Evolutionary conservation across 257 asterid genomes (phyloP).

Genomic region (Primulina huaijiensis): DNA sequence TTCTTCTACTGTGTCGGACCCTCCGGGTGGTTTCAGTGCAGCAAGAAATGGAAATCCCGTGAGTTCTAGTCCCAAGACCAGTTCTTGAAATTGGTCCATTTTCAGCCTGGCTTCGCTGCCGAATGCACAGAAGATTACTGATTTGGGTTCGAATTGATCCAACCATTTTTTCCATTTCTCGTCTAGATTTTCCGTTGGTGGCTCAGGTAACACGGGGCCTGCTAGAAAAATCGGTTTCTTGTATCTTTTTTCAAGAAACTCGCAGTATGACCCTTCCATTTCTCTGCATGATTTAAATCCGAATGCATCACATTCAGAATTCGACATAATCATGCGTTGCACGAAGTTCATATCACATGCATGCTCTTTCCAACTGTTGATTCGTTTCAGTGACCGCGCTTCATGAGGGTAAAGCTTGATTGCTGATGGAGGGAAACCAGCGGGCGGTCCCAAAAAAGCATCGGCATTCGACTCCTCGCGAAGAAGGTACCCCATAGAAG

Average conservation of each 20-base stretch:
- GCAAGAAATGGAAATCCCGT: slow-evolving; percentile 34
- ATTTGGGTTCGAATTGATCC: slow-evolving; percentile 19
- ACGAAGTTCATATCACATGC: slow-evolving; percentile 9
- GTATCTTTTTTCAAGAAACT: slow-evolving; percentile 25
- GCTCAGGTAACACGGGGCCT: slow-evolving; percentile 35
- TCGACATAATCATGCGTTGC: slow-evolving; percentile 19
- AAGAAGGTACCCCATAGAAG: slow-evolving; percentile 31
- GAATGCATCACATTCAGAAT: slow-evolving; percentile 32
- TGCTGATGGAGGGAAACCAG: slow-evolving; percentile 29
- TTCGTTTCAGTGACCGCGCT: not conserved
- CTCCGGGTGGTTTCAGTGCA: slow-evolving; percentile 40
- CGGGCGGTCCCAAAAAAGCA: slow-evolving; percentile 6
- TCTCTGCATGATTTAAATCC: slow-evolving; percentile 40
- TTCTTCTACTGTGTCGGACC: slow-evolving; percentile 30
- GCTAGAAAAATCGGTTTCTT: slow-evolving; percentile 33
- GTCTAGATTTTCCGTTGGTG: slow-evolving; percentile 16
- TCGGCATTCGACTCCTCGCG: slow-evolving; percentile 3
- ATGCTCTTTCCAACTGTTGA: slow-evolving; percentile 10
- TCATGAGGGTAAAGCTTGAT: slow-evolving; percentile 27
- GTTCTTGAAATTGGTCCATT: slow-evolving; percentile 31
- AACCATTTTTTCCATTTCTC: slow-evolving; percentile 34
- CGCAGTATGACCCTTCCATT: slow-evolving; percentile 30
- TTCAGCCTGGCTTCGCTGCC: slow-evolving; percentile 44
- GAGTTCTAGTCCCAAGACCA: slow-evolving; percentile 37
- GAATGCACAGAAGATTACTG: slow-evolving; percentile 39